Base-by-base conservation (phyloP, 768 basidiomycete genomes). In the Boletus subparvulus region DNA sequence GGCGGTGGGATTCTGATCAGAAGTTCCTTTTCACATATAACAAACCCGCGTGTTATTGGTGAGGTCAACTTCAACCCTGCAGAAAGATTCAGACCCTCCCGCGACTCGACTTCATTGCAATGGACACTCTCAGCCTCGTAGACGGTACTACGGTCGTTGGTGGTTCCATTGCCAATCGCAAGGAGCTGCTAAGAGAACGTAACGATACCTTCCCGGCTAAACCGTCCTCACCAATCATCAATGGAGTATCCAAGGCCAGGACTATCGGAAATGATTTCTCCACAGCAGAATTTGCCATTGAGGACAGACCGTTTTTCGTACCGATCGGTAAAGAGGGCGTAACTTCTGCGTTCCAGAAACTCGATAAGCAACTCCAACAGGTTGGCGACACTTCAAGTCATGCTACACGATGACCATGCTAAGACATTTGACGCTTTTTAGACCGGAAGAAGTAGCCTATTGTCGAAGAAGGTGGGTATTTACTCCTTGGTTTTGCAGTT, bases 281-380 rank as follows among this genome's bases (percentile, higher is more conserved):
- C 54, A 78, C 71, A 19, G 71, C 74, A 35, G 83, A 87, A 49
- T 81, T 82, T 59, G 71, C 73, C 28, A 61, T 83, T 7, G 78
- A 82, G 55, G 81, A 85, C 30, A 74, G 86, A 42, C 85, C 86
- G 0, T 92, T 90, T 76, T 87, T 90, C 61, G 78, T 92, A 46
- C 78, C 75, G 3, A 88, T 92, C 54, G 79, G 77, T 16, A 83
- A 81, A 64, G 78, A 78, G n/a, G 88, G 90, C 43, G 66, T 92
- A 32, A 80, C 86, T 56, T 78, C 71, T 33, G 92, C 92, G 10
- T 69, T 93, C 37, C 77, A 88, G 67, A 84, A 83, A 65, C 81
- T 92, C 40, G 86, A 93, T 62, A 52, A 52, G 43, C 83, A 90
- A 66, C 78, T 93, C 21, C 70, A 73, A 36, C 62, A 78, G 59